Evolutionary conservation across 2,329 filamentous ascomycete genomes (phyloP).

Genomic region (Alternaria longipes): DNA sequence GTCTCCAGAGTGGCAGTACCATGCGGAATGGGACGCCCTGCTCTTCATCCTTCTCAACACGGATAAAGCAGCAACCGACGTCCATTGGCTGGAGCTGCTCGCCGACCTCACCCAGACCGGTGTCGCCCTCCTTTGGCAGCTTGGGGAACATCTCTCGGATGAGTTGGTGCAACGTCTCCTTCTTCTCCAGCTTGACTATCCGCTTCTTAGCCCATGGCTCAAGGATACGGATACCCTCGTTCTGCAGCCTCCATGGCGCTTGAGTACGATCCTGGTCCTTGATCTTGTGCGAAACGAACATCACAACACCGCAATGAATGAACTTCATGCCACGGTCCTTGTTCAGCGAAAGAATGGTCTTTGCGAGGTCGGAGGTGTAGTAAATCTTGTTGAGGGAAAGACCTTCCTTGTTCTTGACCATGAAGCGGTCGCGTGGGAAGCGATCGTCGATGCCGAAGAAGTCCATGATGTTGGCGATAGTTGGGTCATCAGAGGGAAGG

Average conservation of each 20-base stretch:
- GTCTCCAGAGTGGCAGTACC: slow-evolving; percentile 93
- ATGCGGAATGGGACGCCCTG: slow-evolving; percentile 77
- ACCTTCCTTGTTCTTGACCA: slow-evolving; percentile 92
- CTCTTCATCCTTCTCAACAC: slow-evolving; percentile 77
- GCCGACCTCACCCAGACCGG: slow-evolving; percentile 84
- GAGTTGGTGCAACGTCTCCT: slow-evolving; percentile 79
- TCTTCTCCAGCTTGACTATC: slow-evolving; percentile 79
- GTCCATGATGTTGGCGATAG: slow-evolving; percentile 77
- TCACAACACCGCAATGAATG: slow-evolving; percentile 95
- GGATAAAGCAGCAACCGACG: slow-evolving; percentile 89
- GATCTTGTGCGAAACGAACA: slow-evolving; percentile 75
- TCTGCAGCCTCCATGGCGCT: slow-evolving; percentile 92
- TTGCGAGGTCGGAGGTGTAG: slow-evolving; percentile 86
- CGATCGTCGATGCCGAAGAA: slow-evolving; percentile 87
- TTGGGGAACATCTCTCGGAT: slow-evolving; percentile 98
- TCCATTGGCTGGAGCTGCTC: slow-evolving; percentile 80
- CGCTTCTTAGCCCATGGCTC: slow-evolving; percentile 89
- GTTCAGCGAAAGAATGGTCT: slow-evolving; percentile 85
- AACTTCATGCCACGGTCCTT: slow-evolving; percentile 93
- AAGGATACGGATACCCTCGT: slow-evolving; percentile 89
- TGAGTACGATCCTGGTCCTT: slow-evolving; percentile 97
- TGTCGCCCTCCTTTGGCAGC: slow-evolving; percentile 77
- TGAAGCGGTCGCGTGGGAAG: slow-evolving; percentile 90
- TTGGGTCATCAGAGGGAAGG: slow-evolving; percentile 75
- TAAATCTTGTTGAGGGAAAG: slow-evolving; percentile 94